A percentile compares a stretch with the other conserved stretches of the same genome.
Conservation (phyloP, 2,329 filamentous ascomycete species). For the Penicillium sp. region DNA sequence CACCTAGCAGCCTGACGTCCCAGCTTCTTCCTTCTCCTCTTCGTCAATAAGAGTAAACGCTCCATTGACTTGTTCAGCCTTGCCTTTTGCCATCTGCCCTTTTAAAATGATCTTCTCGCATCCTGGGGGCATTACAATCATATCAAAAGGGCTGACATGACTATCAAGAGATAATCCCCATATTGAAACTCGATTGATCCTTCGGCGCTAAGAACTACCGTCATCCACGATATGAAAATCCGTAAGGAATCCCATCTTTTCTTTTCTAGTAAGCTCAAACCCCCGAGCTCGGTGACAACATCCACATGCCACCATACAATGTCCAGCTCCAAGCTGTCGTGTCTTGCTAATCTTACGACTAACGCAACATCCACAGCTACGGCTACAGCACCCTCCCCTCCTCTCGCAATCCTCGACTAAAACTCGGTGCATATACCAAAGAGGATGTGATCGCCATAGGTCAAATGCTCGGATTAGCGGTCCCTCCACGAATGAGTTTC, state of each 20-base stretch:
- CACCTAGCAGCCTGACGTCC: no score
- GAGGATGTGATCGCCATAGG: slow-evolving; percentile 9
- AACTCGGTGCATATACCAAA: slow-evolving; percentile 9
- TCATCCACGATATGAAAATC: not conserved
- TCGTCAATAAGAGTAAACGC: not conserved
- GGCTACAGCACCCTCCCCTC: slow-evolving; percentile 1
- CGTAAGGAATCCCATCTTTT: not conserved
- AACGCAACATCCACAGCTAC: slow-evolving; percentile 2
- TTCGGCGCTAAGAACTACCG: not conserved
- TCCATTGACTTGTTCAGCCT: not conserved
- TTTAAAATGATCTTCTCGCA: not conserved
- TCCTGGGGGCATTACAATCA: not conserved
- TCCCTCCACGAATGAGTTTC: not conserved
- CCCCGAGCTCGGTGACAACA: slow-evolving; percentile 2
- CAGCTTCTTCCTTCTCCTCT: not conserved
- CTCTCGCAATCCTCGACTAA: slow-evolving; percentile 2
- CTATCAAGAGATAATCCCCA: not conserved
- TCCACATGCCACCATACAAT: slow-evolving; percentile 3
- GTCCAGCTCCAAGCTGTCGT: slow-evolving; percentile 2
- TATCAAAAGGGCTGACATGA: not conserved
- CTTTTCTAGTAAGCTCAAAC: not conserved
- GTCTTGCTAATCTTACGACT: not conserved
- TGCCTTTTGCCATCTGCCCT: not conserved
- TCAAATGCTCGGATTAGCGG: slow-evolving; percentile 1
- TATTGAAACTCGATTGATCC: not conserved